Evolutionary conservation across 805 yeast species (phyloP), one percentile per base, ranked within the genome.

Genomic region (Kluyveromyces wickerhamii): DNA sequence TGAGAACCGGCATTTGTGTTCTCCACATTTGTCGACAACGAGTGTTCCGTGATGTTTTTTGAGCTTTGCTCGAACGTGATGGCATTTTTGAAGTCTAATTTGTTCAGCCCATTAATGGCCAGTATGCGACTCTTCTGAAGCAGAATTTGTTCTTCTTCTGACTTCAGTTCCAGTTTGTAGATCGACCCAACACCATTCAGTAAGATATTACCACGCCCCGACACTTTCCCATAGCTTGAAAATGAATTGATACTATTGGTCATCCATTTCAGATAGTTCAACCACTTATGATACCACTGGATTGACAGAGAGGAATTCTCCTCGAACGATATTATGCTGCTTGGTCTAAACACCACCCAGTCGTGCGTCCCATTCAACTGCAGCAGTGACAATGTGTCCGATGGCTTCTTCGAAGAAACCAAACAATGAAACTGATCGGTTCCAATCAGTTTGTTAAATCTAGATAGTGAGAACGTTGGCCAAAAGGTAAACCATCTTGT

Each of bases 191-290:
- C 37, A 3, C 52, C 55, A 32, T 50, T 48, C 19, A 51, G 35
- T 5, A 54, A 38, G 2, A 54, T 45, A 32, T 51, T 53, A 10
- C 63, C 63, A 21, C 61, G 47, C 7, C 63, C 63, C 32, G 46
- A 49, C 4, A 53, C 11, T 5, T 45, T 43, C 16, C 41, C 42
- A 32, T 44, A 54, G 27, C 46, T 43, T 23, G 44, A 37, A 16
- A 48, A 45, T 19, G 46, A 45, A 9, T 34, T 32, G 9, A 37
- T 33, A 17, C 33, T 40, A 13, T 31, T 26, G 26, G 27, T 34
- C 21, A 31, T 21, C 33, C 33, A 30, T 15, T 21, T 30, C 21
- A 14, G 21, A 22, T 21, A 30, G 25, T 30, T 30, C 10, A 30
- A 13, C 33, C 33, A 30, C 13, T 30, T 30, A 18, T 30, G 33